Percentiles rank a stretch among this genome's conserved stretches.
phyloP scores from a whole-genome alignment of 2,329 filamentous ascomycete species.

The Lasiodiplodia gonubiensis region DNA sequence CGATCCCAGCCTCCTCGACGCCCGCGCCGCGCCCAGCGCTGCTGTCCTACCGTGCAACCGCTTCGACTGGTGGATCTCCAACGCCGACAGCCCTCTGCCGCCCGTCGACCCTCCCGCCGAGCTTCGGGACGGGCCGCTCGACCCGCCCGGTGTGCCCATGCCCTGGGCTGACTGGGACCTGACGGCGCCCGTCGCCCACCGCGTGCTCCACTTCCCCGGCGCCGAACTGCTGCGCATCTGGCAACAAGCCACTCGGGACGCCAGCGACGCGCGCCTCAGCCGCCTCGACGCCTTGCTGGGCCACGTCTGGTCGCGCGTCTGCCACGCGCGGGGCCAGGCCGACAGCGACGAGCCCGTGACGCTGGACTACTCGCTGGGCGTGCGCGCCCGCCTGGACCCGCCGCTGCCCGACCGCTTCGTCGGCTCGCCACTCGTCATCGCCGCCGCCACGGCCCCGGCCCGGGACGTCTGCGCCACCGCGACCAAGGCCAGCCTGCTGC shows the following conservation, averaged over 20 bases:
- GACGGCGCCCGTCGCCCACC: constrained; percentile 40
- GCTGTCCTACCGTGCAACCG: constrained; percentile 53
- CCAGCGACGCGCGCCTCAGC: constrained; percentile 39
- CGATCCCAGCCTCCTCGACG: constrained; percentile 49
- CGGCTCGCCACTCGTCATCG: constrained; percentile 53
- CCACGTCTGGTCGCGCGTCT: constrained; percentile 55
- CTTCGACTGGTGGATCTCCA: constrained; percentile 54
- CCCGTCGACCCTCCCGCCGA: constrained; percentile 34
- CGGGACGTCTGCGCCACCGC: constrained; percentile 35
- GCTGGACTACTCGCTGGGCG: constrained; percentile 51
- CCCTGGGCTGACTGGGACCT: constrained; percentile 54
- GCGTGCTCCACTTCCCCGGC: constrained; percentile 47
- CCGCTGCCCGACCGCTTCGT: constrained; percentile 50
- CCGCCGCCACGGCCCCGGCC: constrained; percentile 40
- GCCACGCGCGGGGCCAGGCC: constrained; percentile 45
- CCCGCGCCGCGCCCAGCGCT: constrained; percentile 38
- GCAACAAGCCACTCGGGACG: constrained; percentile 9
- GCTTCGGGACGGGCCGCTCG: constrained; percentile 30
- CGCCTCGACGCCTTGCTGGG: constrained; percentile 55
- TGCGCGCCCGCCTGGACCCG: constrained; percentile 48
- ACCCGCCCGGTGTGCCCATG: constrained; percentile 42
- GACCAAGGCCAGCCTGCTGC: constrained; percentile 30
- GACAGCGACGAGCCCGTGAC: constrained; percentile 42
- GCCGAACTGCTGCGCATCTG: constrained; percentile 47
- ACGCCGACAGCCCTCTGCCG: constrained; percentile 6